Percentiles rank a stretch among this genome's conserved stretches.
phyloP scores from a whole-genome alignment of 2,329 filamentous ascomycete species.

The Verticillium isaacii region DNA sequence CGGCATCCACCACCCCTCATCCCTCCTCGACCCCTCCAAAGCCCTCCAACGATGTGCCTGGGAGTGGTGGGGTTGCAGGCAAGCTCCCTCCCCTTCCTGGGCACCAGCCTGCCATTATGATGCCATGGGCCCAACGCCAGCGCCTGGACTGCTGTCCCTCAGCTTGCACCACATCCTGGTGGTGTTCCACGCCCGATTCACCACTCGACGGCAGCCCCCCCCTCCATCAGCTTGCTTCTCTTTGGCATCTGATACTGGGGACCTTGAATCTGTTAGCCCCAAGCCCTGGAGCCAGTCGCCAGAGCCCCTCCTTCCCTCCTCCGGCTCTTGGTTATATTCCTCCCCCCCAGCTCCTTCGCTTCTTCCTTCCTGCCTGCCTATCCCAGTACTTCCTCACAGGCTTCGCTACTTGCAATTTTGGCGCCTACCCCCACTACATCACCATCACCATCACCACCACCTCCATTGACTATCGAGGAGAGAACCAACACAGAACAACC shows the following conservation, averaged over 20 bases:
- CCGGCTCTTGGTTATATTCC: slow-evolving; percentile 11
- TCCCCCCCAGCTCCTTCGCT: slow-evolving; percentile 5
- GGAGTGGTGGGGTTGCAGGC: neutral
- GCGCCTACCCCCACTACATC: neutral
- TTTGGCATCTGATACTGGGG: neutral
- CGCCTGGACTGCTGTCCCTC: neutral
- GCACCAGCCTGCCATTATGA: neutral
- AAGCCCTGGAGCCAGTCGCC: neutral
- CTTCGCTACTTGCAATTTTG: neutral
- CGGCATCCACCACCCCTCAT: slow-evolving; percentile 1
- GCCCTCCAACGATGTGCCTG: neutral
- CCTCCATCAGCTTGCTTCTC: slow-evolving; percentile 1
- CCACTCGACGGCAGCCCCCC: neutral
- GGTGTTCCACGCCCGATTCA: neutral
- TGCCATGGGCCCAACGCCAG: neutral
- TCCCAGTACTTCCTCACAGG: neutral
- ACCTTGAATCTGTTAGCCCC: neutral
- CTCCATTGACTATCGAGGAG: neutral
- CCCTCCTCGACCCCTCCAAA: slow-evolving; percentile 1
- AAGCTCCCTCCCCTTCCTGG: neutral
- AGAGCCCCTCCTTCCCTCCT: slow-evolving; percentile 11
- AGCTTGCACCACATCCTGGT: neutral
- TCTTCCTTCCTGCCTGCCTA: neutral
- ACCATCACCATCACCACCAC: neutral
- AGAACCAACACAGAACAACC: slow-evolving; percentile 1